phyloP scores from a whole-genome alignment of 2,329 filamentous ascomycete species.

The Cylindrodendrum hubeiense region DNA sequence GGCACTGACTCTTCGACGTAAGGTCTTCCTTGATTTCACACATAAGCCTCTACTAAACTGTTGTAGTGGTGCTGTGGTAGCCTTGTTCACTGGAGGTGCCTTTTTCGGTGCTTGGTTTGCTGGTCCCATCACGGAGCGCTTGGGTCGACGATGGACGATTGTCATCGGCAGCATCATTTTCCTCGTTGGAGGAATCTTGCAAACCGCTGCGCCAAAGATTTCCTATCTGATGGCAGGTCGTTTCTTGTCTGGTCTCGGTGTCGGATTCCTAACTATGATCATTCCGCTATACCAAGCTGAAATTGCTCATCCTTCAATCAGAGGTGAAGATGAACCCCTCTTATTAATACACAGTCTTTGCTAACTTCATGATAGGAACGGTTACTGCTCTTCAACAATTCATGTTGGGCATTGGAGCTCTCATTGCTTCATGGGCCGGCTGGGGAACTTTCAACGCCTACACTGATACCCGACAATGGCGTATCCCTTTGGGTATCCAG shows the following conservation, averaged over 20 bases:
- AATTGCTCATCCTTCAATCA: slow-evolving; percentile 80
- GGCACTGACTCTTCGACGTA: slow-evolving; percentile 21
- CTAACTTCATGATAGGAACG: slow-evolving; percentile 8
- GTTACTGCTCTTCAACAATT: slow-evolving; percentile 84
- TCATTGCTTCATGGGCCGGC: slow-evolving; percentile 79
- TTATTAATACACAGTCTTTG: background rate
- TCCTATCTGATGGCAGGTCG: slow-evolving; percentile 78
- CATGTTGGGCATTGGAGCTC: slow-evolving; percentile 81
- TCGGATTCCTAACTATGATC: slow-evolving; percentile 54
- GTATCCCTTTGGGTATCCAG: slow-evolving; percentile 71
- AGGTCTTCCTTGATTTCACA: background rate
- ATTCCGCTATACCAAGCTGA: slow-evolving; percentile 80
- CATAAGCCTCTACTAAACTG: background rate
- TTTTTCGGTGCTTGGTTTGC: slow-evolving; percentile 27
- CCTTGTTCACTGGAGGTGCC: slow-evolving; percentile 27
- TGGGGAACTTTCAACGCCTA: slow-evolving; percentile 58
- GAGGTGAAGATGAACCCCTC: slow-evolving; percentile 63
- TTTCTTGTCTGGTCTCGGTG: slow-evolving; percentile 73
- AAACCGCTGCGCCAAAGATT: slow-evolving; percentile 73
- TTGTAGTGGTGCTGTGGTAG: slow-evolving; percentile 20
- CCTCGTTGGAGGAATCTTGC: slow-evolving; percentile 76
- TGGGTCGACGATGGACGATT: slow-evolving; percentile 79
- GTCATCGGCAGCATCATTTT: slow-evolving; percentile 76
- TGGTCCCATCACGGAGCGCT: slow-evolving; percentile 56
- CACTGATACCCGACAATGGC: slow-evolving; percentile 46